Base-by-base conservation (phyloP, 371 early-diverging fungal genomes). In the Circinella umbellata region DNA sequence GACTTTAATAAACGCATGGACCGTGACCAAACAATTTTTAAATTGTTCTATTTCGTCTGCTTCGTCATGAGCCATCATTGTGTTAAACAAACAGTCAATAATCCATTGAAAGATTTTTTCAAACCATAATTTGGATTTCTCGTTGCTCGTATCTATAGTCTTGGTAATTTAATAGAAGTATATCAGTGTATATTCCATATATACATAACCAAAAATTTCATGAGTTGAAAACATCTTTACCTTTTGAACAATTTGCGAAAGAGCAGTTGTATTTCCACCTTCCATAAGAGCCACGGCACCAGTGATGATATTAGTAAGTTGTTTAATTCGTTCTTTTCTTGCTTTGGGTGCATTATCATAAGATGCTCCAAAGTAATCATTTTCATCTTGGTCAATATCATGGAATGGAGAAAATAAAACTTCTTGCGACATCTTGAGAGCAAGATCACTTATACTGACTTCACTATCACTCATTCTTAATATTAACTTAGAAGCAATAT, bases 391-490 rank as follows among this genome's bases (percentile, higher is more conserved):
- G 37, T 79, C 83, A 39, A 78, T 66, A 9, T 75, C 65, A 34
- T 72, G 64, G 57, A 91, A 87, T 7, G 88, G 89, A 1, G 42
- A 1, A 64, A 96, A 92, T 84, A 93, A 85, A 9, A 94, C 83
- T 47, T 95, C 94, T 63, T 88, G 86, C 5, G 95, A 79, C 1
- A 81, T 79, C 65, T 90, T 94, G 39, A 89, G 69, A 0, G 96
- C 91, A 7, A 94, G 78, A 54, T 93, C 91, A 38, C 90, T 86
- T 9, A 96, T 90, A 20, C 86, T 76, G 5, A 83, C 77, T 76
- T 97, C 97, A 53, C 93, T 93, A 73, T 98, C 98, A 27, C 79
- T 76, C 17, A 93, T 85, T 1, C 97, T 81, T 39, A 86, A 84
- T 55, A 96, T 74, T 0, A 96, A 68, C 39, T 90, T 92, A n/a